Evolutionary conservation across 768 basidiomycete species (phyloP).

Genomic region (Gyrodon lividus): DNA sequence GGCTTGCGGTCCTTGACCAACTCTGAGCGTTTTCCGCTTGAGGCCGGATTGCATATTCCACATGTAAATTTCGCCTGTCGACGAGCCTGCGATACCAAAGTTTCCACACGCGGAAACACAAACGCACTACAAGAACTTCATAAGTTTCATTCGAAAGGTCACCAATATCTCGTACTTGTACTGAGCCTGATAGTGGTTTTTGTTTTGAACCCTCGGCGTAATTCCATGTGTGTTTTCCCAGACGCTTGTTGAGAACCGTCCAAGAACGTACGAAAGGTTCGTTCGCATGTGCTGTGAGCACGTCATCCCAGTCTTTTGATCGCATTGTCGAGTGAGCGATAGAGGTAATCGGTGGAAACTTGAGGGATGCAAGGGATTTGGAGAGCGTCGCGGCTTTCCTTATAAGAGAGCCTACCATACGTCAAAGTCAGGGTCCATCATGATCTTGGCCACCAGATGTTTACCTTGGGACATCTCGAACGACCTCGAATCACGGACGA

Average conservation of each 20-base stretch:
- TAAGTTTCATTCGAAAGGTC: background rate
- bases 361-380: conserved; percentile 77
- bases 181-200: conserved; percentile 56
- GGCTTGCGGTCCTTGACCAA: conserved; percentile 64
- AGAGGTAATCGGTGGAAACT: conserved; percentile 77
- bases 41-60: conserved; percentile 98
- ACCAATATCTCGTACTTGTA: conserved; percentile 55
- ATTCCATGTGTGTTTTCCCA: conserved; percentile 74
- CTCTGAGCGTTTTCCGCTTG: conserved; percentile 69
- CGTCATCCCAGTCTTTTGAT: conserved; percentile 96
- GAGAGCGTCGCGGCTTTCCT: conserved; percentile 80
- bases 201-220: conserved; percentile 49
- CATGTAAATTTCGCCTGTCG: conserved; percentile 77
- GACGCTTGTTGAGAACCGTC: conserved; percentile 77
- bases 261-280: conserved; percentile 85
- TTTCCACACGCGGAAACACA: conserved; percentile 95
- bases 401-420: conserved; percentile 65
- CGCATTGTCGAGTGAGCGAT: conserved; percentile 78
- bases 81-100: conserved; percentile 84
- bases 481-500: conserved; percentile 92
- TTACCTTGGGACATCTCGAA: conserved; percentile 93
- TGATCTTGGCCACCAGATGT: conserved; percentile 1
- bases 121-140: conserved; percentile 52
- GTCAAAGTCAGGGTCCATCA: conserved; percentile 2
- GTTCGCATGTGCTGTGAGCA: conserved; percentile 85